Evolutionary conservation across 305 asterid species (phyloP), one percentile per base, ranked within the genome.

Genomic region (Fraxinus floribunda): DNA sequence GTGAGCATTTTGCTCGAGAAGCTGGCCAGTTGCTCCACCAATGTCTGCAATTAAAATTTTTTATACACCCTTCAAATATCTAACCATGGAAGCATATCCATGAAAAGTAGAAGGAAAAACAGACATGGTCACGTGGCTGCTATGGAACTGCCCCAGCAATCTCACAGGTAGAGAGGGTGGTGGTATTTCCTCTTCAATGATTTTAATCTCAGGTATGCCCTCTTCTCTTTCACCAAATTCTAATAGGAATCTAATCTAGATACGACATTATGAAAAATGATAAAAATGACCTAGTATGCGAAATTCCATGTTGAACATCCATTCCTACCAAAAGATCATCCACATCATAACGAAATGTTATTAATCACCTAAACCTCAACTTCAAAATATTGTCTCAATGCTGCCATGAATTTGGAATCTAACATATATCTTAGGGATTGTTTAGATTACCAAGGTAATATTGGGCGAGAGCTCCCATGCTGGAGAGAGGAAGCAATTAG

Each of bases 1-100:
- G 66, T 88, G 94, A 68, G 97, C 94, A 85, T 76, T 93, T 89
- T 94, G 95, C 90, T 96, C 93, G 83, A 96, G 97, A 80, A 96
- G 98, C 84, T 89, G 94, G 41, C 98, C 99, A 77, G 91, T 77
- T 80, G 88, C 79, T 81, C 98, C 98, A 82, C 94, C 97, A 86
- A 96, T 94, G 78, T 85, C 99, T 96, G 91, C 85, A 90, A 90
- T 86, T 62, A 77, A 89, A 74, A 44, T 55, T 18, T 36, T 60
- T 39, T 81, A 84, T 46, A 32, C 18, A 15, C 24, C 41, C 60
- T 81, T 72, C 34, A 38, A 70, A 70, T 32, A 70, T 70, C 36
- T 5, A 70, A 29, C 8, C 76, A 32, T 30, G 44, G 76, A 70
- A 70, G 76, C 44, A 70, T 29, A 70, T 30, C 76, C 20, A 70